phyloP scores from a whole-genome alignment of 2,329 filamentous ascomycete genomes.

The Stemphylium vesicarium region DNA sequence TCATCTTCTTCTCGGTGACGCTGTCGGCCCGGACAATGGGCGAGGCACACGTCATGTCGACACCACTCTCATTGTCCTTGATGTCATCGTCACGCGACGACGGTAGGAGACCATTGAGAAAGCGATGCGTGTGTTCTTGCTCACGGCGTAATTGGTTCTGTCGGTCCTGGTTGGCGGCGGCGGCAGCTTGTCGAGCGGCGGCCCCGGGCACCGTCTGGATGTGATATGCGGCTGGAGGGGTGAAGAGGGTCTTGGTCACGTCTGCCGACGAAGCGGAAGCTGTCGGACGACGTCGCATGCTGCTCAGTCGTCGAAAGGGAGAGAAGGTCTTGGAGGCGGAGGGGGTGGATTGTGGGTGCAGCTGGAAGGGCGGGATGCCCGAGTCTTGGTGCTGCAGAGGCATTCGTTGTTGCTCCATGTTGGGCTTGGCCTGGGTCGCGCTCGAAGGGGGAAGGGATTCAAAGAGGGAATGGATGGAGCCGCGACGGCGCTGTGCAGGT shows the following conservation, averaged over 20 bases:
- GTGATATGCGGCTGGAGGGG: constrained; percentile 29
- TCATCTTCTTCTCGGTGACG: constrained; percentile 43
- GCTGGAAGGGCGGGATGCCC: constrained; percentile 30
- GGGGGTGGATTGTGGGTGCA: constrained; percentile 14
- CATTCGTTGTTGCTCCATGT: constrained; percentile 29
- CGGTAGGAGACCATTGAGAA: constrained; percentile 35
- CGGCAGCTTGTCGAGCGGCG: constrained; percentile 45
- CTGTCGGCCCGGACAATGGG: constrained; percentile 42
- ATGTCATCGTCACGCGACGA: constrained; percentile 32
- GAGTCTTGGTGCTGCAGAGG: constrained; percentile 45
- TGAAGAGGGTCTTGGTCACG: constrained; percentile 15
- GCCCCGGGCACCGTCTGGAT: constrained; percentile 27
- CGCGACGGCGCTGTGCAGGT: constrained; percentile 31
- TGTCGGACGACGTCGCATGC: constrained; percentile 41
- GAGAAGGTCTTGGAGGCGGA: constrained; percentile 31
- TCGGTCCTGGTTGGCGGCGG: constrained; percentile 45
- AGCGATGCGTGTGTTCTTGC: constrained; percentile 42
- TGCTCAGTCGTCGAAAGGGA: constrained; percentile 37
- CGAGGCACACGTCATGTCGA: constrained; percentile 47
- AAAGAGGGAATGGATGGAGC: constrained; percentile 37
- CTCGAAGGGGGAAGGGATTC: constrained; percentile 28
- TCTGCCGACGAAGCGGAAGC: constrained; percentile 37
- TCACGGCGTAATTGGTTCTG: constrained; percentile 37
- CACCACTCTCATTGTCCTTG: constrained; percentile 48
- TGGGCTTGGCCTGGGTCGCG: constrained; percentile 24